Evolutionary conservation across 2,329 filamentous ascomycete genomes (phyloP), one percentile per base, ranked within the genome.

Genomic region (Mycocentrospora acerina): DNA sequence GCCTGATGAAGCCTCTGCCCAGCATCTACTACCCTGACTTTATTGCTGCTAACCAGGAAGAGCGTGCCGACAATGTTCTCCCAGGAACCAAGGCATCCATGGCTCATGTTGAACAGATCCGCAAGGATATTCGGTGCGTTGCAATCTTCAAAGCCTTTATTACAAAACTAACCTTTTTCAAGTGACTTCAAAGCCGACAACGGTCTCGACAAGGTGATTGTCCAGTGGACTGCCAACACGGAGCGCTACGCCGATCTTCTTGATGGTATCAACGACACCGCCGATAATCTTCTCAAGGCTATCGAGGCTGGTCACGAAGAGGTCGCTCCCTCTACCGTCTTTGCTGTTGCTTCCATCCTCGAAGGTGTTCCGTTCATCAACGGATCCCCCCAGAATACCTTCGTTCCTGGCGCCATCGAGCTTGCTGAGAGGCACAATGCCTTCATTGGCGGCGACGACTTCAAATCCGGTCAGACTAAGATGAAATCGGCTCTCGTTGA

Each of bases 401-500:
- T 98, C 61, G 91, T 98, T 14, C 91, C 91, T 7, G 93, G 93
- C 62, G 88, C 86, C 44, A 84, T 97, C 55, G 78, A 91, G 64
- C 82, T 98, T 42, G 93, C 93, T 15, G 88, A 94, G 76, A 78
- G 85, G 71, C 83, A 94, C 71, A 79, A 81, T 40, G 83, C 90
- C 47, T 98, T 95, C 76, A 90, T 98, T 60, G 93, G 93, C 42
- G 93, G 93, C 52, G 93, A 98, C 62, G 93, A 98, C 75, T 98
- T 98, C 85, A 98, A 98, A 78, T 97, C 93, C 48, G 93, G 93
- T 48, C 93, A 98, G 79, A 98, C 93, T 68, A 98, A 98, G 83
- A 98, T 98, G 93, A 98, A 98, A 77, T 97, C 93, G 44, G 93
- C 93, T 14, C 82, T 98, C 19, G 93, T 97, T 30, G 93, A 98